Conservation (phyloP, 495 filamentous ascomycete species). For the Xylaria flabelliformis region DNA sequence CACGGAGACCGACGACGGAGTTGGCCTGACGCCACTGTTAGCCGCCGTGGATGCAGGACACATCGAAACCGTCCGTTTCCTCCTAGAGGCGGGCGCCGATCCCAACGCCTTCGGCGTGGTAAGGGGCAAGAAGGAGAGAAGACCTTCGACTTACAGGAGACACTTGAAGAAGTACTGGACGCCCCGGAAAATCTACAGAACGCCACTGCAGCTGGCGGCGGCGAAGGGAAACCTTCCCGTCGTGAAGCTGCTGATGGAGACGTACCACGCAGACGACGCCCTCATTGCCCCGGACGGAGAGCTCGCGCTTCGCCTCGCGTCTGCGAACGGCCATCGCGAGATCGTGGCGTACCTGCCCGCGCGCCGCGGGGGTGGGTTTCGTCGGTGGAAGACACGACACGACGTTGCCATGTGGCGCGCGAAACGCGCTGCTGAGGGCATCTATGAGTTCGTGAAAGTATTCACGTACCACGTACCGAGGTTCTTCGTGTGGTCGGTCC, state of each 20-base stretch:
- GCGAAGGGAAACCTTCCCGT: not conserved
- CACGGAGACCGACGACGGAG: not conserved
- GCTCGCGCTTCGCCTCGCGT: not conserved
- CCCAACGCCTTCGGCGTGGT: not conserved
- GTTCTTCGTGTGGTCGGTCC: not conserved
- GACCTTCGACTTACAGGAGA: not conserved
- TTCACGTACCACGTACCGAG: not conserved
- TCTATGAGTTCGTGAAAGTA: not conserved
- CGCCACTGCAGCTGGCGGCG: slow-evolving; percentile 9
- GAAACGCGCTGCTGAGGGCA: not conserved
- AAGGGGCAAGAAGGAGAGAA: too few relatives aligned
- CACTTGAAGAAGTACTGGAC: not conserved
- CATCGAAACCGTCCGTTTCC: not conserved
- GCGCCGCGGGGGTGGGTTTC: slow-evolving; percentile 41
- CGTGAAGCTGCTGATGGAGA: slow-evolving; percentile 9
- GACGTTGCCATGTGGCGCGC: not conserved
- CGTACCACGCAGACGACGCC: slow-evolving; percentile 2
- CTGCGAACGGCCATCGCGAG: slow-evolving; percentile 34
- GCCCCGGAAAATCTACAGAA: not conserved
- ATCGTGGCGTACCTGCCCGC: slow-evolving; percentile 41
- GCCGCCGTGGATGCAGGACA: not conserved
- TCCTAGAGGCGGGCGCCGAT: slow-evolving; percentile 7
- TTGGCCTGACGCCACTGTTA: not conserved
- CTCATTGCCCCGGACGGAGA: not conserved
- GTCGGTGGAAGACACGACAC: slow-evolving; percentile 37